Evolutionary conservation across 2,329 filamentous ascomycete genomes (phyloP), one percentile per base, ranked within the genome.

Genomic region (Claviceps pusilla): DNA sequence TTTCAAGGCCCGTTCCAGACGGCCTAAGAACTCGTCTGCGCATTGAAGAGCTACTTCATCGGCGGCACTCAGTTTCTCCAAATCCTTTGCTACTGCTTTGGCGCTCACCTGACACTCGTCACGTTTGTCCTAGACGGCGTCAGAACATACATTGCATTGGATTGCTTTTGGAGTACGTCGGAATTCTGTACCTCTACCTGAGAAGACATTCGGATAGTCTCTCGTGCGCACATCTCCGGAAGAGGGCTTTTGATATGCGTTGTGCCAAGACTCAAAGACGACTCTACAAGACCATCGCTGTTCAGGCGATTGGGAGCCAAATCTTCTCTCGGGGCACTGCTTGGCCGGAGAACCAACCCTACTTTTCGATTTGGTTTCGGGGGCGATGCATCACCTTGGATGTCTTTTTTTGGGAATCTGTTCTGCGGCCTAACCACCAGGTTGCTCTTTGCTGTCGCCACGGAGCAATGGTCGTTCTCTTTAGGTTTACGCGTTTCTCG

Each of bases 1-100:
- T 28, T 43, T 48, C 5, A 53, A 14, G 7, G 28, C 52, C n/a
- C 31, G n/a, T 37, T 35, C 24, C 12, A 53, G 46, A 7, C 46
- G 35, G 16, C 45, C 11, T 2, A 55, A 42, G 41, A 55, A 53
- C 4, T 55, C 31, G 39, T 52, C 46, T 9, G 50, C 50, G n/a
- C 39, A 12, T 14, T 50, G 47, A 45, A 43, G 35, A 31, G 50
- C 24, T 11, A 42, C 54, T 41, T 55, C 39, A 14, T 52, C 50
- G 6, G 24, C 39, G 10, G 39, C 11, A 24, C 28, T 39, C n/a
- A 53, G 41, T 19, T 45, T 11, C 6, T 35, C 24, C 12, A 50
- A 16, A 7, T 45, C 16, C 7, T 9, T 11, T 48, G 45, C 24
- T 19, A 12, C 24, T 19, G 10, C 28, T 10, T 14, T 2, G 45